Base-by-base conservation (phyloP, 352 stramenopile genomes). In the Globisporangium cederbergense region DNA sequence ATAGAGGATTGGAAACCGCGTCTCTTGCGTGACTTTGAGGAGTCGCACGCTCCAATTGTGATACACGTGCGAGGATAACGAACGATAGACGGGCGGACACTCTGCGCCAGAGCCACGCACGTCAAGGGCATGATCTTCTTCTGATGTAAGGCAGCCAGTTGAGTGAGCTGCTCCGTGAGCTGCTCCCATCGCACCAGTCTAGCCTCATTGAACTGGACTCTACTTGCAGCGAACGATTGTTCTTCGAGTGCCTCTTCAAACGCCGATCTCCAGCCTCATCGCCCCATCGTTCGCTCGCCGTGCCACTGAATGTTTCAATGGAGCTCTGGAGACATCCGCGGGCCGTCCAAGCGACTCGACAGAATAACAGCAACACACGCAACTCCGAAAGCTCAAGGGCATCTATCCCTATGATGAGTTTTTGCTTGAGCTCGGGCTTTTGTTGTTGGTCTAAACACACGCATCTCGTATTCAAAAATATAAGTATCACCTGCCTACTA, bases 381-480 rank as follows among this genome's bases (percentile, higher is more conserved):
- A 28, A 28, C 25, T 28, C 25, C 25, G 25, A 28, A 28, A 28
- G 25, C 25, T 28, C 25, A 28, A 28, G 11, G 34, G 11, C 34
- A 10, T 40, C 34, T 40, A 28, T 28, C 25, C 25, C 34, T 40
- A 40, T 40, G 34, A 8, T 40, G 34, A 40, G 0, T 3, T 40
- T 40, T 40, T 28, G 34, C 34, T 40, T 40, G 34, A 40, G 36
- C 36, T 11, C 14, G 36, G 36, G 36, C 9, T 46, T 46, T 46
- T 46, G 40, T n/a, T n/a, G 4, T 46, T 46, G 40, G 14, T 46
- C 40, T 46, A 46, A 46, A 46, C 40, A 43, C 28, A 56, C 16
- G 34, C 25, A 55, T 51, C 28, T 55, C 49, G 18, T 38, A 55
- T 55, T 38, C 49, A 56, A 32, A 56, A 56, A 34, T 22, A 56